phyloP scores from a whole-genome alignment of 1,284 basidiomycete species.

The Puccinia horiana region DNA sequence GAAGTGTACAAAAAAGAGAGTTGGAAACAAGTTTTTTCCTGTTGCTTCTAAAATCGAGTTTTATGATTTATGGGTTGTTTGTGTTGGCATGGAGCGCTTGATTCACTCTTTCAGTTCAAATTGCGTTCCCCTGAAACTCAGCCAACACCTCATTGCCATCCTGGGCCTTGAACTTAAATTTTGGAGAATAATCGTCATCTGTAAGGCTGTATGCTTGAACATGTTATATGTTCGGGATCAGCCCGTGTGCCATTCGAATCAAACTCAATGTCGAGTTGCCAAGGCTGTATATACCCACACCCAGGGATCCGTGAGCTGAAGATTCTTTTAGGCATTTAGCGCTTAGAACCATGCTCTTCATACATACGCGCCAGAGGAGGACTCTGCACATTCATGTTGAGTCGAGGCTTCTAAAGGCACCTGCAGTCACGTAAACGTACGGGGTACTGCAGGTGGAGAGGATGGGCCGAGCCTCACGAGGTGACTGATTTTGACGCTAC shows the following conservation, averaged over 20 bases:
- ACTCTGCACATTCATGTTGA: too few species aligned
- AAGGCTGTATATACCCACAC: background rate
- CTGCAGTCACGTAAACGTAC: background rate
- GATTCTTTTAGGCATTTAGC: background rate
- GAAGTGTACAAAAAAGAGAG: conserved; percentile 8
- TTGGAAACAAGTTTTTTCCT: background rate
- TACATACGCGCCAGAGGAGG: background rate
- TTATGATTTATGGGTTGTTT: background rate
- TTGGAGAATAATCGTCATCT: background rate
- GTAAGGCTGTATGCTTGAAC: background rate
- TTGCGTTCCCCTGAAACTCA: background rate
- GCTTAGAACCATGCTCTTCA: background rate
- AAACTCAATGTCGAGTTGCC: background rate
- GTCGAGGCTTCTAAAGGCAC: background rate
- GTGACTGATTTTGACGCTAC: background rate
- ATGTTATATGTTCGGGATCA: background rate
- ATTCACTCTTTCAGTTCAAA: background rate
- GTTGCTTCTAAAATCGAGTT: background rate
- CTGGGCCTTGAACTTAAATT: background rate
- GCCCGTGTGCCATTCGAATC: background rate
- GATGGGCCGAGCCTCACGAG: conserved; percentile 3
- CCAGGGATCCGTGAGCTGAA: background rate
- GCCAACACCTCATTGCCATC: background rate
- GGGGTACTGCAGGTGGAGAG: background rate
- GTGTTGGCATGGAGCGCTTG: background rate